Base-by-base conservation (phyloP, 176 grass and related monocot genomes). In the Oryza nivara region DNA sequence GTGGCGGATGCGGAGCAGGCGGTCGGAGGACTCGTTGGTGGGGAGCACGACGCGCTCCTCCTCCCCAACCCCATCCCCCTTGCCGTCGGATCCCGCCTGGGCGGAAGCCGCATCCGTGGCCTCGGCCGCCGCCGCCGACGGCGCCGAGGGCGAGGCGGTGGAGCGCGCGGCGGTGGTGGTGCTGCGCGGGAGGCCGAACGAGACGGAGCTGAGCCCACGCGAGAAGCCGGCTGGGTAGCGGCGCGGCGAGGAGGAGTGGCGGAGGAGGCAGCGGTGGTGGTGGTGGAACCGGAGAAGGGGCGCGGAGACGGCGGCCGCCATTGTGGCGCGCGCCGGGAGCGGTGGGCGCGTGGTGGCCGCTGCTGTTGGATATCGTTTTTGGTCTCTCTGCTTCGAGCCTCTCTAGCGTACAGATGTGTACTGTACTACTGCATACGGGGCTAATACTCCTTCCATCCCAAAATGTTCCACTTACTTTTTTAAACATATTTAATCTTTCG, bases 1-100 rank as follows among this genome's bases (percentile, higher is more conserved):
- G 81, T 99, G 93, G 78, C 96, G 93, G 76, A 96, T 89, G 73
- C 96, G 89, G 46, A 98, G 91, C 19, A 98, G 87, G 35, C 15
- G 52, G 14, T 89, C 89, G 14, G 96, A 98, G 17, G 93, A 95
- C 14, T 98, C 91, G 74, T 95, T 98, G 63, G 93, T 98, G 22
- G 96, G 96, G 4, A 98, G 91, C 35, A 92, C 83, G 41, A 99
- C 72, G 67, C 88, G 84, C 32, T 83, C 78, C 64, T 83, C 78
- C 64, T 81, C 83, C 32, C 80, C 26, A 26, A 26, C 75, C 64
- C 80, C 78, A 54, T 81, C 83, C 83, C 36, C 83, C 61, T 73
- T 11, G 8, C 38, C 38, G 38, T 40, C 38, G 38, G 38, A 40
- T 40, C 3, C 58, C 0, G 22, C 7, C 54, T 58, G 6, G 19